Base-by-base conservation (phyloP, 805 yeast genomes). In the Zygotorulaspora danielsina region DNA sequence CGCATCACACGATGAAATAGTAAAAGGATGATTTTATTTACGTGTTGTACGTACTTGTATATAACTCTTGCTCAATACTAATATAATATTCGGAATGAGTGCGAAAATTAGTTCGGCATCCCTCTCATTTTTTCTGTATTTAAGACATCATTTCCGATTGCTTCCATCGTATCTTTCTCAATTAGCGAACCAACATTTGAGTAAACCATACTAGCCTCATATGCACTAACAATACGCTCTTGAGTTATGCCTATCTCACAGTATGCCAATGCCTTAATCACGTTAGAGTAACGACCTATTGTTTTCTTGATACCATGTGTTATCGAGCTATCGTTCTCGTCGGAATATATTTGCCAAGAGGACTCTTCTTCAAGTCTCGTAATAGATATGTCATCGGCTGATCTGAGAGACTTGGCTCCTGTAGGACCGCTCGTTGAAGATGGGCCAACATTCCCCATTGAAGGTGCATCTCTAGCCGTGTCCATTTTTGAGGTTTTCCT, bases 311-410 rank as follows among this genome's bases (percentile, higher is more conserved):
- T 70, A 12, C 75, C 68, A 19, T 70, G 64, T 5, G 84, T 67
- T 15, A 93, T 79, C n/a, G 63, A 54, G 15, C 66, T 64, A 47
- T 87, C 96, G 58, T 93, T 94, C 43, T 75, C 74, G 63, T 94
- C 97, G 37, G 90, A 80, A 66, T 93, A 93, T 28, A 93, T 90
- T 58, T 89, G 95, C 93, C 94, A 81, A 1, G 96, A 83, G 19
- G 94, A 81, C 55, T 89, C 96, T 61, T 85, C 93, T 59, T 89
- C 96, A 34, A 93, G 66, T 50, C 95, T 73, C 9, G 96, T 88
- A 37, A 90, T 84, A 2, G 81, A 69, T 1, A 78, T 83, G 38
- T 70, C 68, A 7, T 84, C 45, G 3, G 48, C 39, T 19, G 57
- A 49, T 28, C 51, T 52, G 25, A 52, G 37, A 7, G 56, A 40